Evolutionary conservation across 345 rosid genomes (phyloP).

Genomic region (Brassica incana): DNA sequence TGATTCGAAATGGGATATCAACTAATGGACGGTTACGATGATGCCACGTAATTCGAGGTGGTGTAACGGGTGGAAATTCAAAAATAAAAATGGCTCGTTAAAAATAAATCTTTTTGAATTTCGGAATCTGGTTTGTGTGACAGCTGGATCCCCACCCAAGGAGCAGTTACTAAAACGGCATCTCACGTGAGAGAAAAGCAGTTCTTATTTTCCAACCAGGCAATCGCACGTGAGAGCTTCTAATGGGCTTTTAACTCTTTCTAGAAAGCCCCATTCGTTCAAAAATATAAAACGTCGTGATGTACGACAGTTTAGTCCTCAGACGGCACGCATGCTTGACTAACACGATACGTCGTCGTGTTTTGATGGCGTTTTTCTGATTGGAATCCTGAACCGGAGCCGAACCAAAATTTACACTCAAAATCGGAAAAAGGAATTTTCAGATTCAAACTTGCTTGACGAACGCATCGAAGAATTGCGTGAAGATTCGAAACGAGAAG

Average conservation of each 20-base stretch:
- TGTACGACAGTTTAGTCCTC: background rate
- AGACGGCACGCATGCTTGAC: background rate
- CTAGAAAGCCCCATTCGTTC: background rate
- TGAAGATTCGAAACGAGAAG: constrained; percentile 10
- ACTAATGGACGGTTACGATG: background rate
- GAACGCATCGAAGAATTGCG: background rate
- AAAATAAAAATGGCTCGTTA: background rate
- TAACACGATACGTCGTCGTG: background rate
- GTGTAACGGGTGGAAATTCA: background rate
- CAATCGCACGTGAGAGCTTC: background rate
- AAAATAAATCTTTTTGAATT: background rate
- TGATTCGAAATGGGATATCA: background rate
- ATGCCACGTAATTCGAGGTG: background rate
- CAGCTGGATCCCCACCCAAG: background rate
- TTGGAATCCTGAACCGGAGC: constrained; percentile 30
- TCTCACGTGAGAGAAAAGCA: background rate
- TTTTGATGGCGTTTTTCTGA: background rate
- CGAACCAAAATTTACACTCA: background rate
- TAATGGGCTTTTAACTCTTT: background rate
- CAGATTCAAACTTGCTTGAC: constrained; percentile 33
- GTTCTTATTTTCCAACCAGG: background rate
- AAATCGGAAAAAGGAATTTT: constrained; percentile 25
- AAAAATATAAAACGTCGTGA: background rate
- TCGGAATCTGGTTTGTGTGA: background rate
- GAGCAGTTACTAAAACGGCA: background rate